Percentiles rank a stretch among this genome's conserved stretches.
phyloP scores from a whole-genome alignment of 352 stramenopile species.

The Globisporangium orthogonon region DNA sequence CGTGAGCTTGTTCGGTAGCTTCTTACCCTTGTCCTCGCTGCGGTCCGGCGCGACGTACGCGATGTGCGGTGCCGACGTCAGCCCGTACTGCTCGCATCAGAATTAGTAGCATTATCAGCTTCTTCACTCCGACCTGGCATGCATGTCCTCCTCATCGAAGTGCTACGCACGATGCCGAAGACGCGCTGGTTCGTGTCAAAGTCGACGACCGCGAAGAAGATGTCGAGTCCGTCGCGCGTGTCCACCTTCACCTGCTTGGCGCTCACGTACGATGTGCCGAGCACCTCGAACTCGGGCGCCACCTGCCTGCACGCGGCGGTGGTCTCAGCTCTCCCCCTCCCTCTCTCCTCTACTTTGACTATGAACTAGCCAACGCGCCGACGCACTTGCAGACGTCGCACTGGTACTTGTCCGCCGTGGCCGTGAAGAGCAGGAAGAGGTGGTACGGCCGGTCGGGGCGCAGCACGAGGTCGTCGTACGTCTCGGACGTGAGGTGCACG shows the following conservation, averaged over 20 bases:
- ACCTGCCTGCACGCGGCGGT: slow-evolving; percentile 29
- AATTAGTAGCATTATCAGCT: background rate
- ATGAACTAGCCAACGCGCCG: too few species aligned
- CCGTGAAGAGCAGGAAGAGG: slow-evolving; percentile 72
- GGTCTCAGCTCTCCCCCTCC: background rate
- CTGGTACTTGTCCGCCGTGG: slow-evolving; percentile 62
- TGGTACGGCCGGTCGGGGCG: slow-evolving; percentile 78
- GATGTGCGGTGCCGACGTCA: slow-evolving; percentile 74
- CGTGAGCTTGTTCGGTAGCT: slow-evolving; percentile 43
- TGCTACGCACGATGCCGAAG: slow-evolving; percentile 43
- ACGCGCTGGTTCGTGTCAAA: slow-evolving; percentile 64
- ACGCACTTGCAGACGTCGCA: slow-evolving; percentile 73
- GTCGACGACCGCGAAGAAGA: slow-evolving; percentile 76
- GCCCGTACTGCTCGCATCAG: slow-evolving; percentile 41
- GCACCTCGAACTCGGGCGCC: slow-evolving; percentile 51
- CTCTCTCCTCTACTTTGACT: background rate
- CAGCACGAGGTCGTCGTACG: slow-evolving; percentile 49
- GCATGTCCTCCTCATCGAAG: too few species aligned
- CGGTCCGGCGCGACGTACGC: slow-evolving; percentile 67
- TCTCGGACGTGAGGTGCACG: slow-evolving; percentile 45
- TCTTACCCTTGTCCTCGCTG: slow-evolving; percentile 40
- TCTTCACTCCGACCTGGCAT: background rate
- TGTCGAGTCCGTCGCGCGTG: slow-evolving; percentile 66
- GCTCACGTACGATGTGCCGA: slow-evolving; percentile 55
- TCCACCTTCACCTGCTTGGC: slow-evolving; percentile 69